Evolutionary conservation across 805 yeast species (phyloP).

Genomic region (Pichia membranifaciens): DNA sequence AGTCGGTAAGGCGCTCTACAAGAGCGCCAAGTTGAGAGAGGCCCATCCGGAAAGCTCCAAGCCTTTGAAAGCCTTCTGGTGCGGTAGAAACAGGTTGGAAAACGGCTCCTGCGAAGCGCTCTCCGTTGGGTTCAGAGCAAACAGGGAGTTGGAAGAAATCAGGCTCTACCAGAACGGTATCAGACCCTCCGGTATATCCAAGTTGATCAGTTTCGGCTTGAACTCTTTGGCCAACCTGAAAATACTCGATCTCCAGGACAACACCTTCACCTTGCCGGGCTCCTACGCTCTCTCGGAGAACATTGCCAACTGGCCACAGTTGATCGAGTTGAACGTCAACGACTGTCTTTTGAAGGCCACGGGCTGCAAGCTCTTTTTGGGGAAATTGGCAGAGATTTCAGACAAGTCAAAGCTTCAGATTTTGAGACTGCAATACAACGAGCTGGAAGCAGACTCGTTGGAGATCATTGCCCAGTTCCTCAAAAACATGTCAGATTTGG

Average conservation of each 20-base stretch:
- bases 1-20: constrained; percentile 79
- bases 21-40: constrained; percentile 51
- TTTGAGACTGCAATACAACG: constrained; percentile 83
- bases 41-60: constrained; percentile 27
- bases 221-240: constrained; percentile 52
- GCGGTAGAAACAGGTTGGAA: constrained; percentile 96
- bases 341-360: constrained; percentile 80
- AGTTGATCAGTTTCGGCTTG: constrained; percentile 69
- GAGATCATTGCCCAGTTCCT: constrained; percentile 52
- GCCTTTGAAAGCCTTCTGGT: constrained; percentile 75
- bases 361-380: constrained; percentile 58
- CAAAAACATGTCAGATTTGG: constrained; percentile 50
- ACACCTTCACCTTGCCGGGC: constrained; percentile 76
- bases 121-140: constrained; percentile 79
- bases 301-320: constrained; percentile 55
- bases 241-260: constrained; percentile 85
- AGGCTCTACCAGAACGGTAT: constrained; percentile 95
- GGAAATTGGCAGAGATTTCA: constrained; percentile 36
- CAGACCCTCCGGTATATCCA: constrained; percentile 85
- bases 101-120: constrained; percentile 86
- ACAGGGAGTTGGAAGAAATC: constrained; percentile 57
- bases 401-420: constrained; percentile 40
- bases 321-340: constrained; percentile 76
- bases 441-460: constrained; percentile 64
- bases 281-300: constrained; percentile 58